Conservation (phyloP, 495 filamentous ascomycete species). For the Penicillium psychrofluorescens region DNA sequence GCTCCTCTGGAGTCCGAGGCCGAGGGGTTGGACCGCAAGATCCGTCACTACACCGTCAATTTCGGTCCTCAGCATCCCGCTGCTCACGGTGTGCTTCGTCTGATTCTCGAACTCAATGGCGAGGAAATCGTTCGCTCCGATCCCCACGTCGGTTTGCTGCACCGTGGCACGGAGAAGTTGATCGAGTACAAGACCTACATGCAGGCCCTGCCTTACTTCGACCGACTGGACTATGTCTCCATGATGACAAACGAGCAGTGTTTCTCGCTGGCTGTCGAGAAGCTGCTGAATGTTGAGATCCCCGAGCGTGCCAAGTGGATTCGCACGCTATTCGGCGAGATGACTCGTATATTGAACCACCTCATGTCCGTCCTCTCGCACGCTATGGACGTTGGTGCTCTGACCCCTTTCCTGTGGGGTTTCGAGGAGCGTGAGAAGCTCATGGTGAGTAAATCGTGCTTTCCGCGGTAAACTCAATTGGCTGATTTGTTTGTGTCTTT, state of each 20-base stretch:
- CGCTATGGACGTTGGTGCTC: conserved; percentile 98
- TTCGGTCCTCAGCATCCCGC: conserved; percentile 99
- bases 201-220: conserved; percentile 97
- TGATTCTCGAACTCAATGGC: conserved; percentile 96
- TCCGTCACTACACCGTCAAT: conserved; percentile 99
- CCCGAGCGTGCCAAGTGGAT: conserved; percentile 96
- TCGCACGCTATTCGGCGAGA: conserved; percentile 91
- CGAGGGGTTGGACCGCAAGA: conserved; percentile 67
- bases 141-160: conserved; percentile 93
- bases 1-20: conserved; percentile 42
- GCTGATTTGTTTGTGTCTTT: conserved; percentile 5
- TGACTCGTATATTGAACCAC: conserved; percentile 93
- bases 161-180: conserved; percentile 98
- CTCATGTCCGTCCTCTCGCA: conserved; percentile 97
- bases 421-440: conserved; percentile 99
- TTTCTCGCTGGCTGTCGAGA: conserved; percentile 90
- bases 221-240: conserved; percentile 96
- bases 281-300: conserved; percentile 95
- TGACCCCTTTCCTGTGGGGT: conserved; percentile 98
- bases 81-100: conserved; percentile 93
- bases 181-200: conserved; percentile 99
- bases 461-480: neutral
- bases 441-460: conserved; percentile 58
- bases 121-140: conserved; percentile 96
- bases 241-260: conserved; percentile 99